These are phyloP conservation scores for Hippophae gyantsensis DNA, from an alignment of 306 rosid genomes.

Conservation along the genomic window DNA sequence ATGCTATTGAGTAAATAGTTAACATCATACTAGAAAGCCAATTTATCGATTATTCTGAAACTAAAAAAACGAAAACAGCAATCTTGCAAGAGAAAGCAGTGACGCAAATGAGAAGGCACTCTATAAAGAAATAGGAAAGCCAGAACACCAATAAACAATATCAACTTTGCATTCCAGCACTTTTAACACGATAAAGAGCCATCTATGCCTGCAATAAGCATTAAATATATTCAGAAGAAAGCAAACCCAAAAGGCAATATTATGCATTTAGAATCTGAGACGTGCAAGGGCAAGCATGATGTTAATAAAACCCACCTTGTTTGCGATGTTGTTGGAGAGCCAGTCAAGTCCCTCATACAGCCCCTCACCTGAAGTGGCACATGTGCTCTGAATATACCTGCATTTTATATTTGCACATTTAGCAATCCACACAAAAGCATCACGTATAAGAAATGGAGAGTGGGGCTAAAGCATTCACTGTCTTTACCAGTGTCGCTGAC, in stretches of 20 bases:
- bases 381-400: constrained; percentile 91
- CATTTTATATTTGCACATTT: not conserved
- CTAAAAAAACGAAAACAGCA: constrained; percentile 20
- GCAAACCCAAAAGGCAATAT: not conserved
- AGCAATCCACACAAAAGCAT: not conserved
- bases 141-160: constrained; percentile 16
- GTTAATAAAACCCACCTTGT: constrained; percentile 36
- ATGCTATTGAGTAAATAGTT: constrained; percentile 19
- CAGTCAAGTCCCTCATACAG: constrained; percentile 82
- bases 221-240: not conserved
- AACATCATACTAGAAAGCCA: constrained; percentile 14
- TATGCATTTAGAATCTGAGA: constrained; percentile 4
- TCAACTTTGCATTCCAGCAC: constrained; percentile 16
- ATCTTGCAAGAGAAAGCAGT: constrained; percentile 22
- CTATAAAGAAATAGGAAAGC: constrained; percentile 25
- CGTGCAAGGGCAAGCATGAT: not conserved
- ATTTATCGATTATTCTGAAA: constrained; percentile 29
- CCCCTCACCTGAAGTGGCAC: constrained; percentile 86
- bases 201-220: constrained; percentile 52
- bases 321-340: constrained; percentile 83
- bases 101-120: constrained; percentile 17
- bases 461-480: not conserved
- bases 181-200: constrained; percentile 10
- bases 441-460: not conserved
- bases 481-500: constrained; percentile 80